A percentile compares a stretch with the other conserved stretches of the same genome.
Evolutionary conservation across 805 yeast genomes (phyloP).

Genomic region (Kodamaea restingae): DNA sequence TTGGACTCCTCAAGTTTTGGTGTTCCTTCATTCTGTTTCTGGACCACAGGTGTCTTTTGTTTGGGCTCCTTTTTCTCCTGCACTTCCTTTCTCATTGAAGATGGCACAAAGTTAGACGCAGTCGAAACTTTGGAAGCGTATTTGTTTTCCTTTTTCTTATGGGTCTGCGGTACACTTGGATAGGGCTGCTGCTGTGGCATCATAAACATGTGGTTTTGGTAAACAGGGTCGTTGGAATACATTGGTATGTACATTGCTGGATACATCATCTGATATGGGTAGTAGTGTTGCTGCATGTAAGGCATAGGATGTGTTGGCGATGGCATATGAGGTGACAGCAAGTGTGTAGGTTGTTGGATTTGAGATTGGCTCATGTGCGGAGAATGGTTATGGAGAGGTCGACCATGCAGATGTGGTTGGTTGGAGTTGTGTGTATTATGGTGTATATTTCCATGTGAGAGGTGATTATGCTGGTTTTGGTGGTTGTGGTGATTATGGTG

Average conservation of each 20-base stretch:
- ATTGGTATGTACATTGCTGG: conserved; percentile 15
- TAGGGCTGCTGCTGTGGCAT: conserved; percentile 13
- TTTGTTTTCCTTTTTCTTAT: conserved; percentile 8
- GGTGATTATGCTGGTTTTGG: conserved; percentile 10
- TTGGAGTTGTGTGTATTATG: conserved; percentile 5
- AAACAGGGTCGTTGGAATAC: conserved; percentile 13
- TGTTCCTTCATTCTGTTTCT: too few relatives aligned
- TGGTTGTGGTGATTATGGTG: conserved; percentile 12
- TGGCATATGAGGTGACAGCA: conserved; percentile 2
- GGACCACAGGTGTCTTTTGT: too few relatives aligned
- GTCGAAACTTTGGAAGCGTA: conserved; percentile 9
- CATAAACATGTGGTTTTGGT: conserved; percentile 13
- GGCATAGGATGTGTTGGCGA: conserved; percentile 2
- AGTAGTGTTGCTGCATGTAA: conserved; percentile 12
- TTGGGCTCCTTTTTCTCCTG: conserved; percentile 3
- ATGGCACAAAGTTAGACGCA: conserved; percentile 9
- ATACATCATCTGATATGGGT: conserved; percentile 14
- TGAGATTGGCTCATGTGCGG: neutral
- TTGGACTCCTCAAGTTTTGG: neutral
- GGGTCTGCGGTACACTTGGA: conserved; percentile 7
- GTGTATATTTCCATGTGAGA: conserved; percentile 10
- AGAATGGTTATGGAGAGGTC: neutral
- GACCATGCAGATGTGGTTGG: conserved; percentile 1
- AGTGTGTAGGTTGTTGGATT: neutral
- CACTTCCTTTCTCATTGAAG: conserved; percentile 4